Conservation (phyloP, 148 eudicot genomes). For the Suaeda aralocaspica region DNA sequence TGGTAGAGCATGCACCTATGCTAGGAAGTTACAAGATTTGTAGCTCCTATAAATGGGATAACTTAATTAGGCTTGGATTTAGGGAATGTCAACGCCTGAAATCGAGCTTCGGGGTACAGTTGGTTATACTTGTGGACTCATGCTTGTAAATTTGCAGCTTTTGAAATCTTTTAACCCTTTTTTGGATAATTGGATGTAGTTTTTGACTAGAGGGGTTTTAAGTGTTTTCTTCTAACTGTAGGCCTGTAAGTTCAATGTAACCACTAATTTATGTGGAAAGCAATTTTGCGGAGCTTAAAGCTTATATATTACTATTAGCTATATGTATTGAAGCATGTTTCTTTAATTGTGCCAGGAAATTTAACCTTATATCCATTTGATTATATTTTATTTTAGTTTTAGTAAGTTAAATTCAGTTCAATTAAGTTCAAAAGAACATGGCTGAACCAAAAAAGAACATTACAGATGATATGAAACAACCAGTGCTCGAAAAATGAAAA, state of each 20-base stretch:
- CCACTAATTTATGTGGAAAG: too few species aligned
- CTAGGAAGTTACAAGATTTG: neutral
- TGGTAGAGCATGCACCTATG: constrained; percentile 5
- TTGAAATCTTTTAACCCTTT: neutral
- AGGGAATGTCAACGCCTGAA: neutral
- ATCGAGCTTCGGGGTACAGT: neutral
- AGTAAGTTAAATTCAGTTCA: too few species aligned
- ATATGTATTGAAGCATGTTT: too few species aligned
- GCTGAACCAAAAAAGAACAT: too few species aligned
- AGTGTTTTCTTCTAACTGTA: neutral
- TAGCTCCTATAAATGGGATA: neutral
- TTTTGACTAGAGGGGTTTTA: neutral
- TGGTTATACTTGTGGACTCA: constrained; percentile 8
- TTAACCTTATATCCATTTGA: too few species aligned
- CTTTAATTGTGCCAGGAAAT: too few species aligned
- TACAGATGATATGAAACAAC: too few species aligned
- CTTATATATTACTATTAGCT: too few species aligned
- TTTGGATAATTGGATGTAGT: neutral
- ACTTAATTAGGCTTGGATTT: neutral
- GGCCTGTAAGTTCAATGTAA: neutral
- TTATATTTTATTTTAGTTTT: too few species aligned
- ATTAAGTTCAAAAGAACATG: too few species aligned
- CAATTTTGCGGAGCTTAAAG: too few species aligned
- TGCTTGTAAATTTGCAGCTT: constrained; percentile 15
- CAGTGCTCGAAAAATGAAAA: too few species aligned